Evolutionary conservation across 2,329 filamentous ascomycete species (phyloP).

Genomic region (Epichloe gansuensis): DNA sequence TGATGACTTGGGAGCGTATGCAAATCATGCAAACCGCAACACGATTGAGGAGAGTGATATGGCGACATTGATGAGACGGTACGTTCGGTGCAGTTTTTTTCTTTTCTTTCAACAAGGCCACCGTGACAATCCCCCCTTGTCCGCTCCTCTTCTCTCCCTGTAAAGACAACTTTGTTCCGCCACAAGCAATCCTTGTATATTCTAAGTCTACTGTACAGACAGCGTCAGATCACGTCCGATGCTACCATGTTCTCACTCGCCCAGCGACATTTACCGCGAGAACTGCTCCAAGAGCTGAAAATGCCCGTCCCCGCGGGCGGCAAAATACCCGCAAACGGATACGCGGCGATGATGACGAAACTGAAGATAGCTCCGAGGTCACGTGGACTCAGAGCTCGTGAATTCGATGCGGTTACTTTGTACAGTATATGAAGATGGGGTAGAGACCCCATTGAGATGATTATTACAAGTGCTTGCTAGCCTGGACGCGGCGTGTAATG

Average conservation of each 20-base stretch:
- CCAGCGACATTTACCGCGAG: constrained; percentile 67
- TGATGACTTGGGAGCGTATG: constrained; percentile 68
- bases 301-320: constrained; percentile 48
- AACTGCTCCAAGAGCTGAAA: constrained; percentile 70
- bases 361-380: constrained; percentile 16
- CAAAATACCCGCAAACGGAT: constrained; percentile 31
- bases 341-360: constrained; percentile 21
- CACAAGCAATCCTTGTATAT: neutral
- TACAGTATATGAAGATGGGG: neutral
- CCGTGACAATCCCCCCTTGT: neutral
- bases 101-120: neutral
- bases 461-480: constrained; percentile 60
- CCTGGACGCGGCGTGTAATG: constrained; percentile 58
- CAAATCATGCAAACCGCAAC: constrained; percentile 69
- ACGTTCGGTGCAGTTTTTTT: constrained; percentile 10
- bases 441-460: neutral
- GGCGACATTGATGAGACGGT: constrained; percentile 73
- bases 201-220: constrained; percentile 39
- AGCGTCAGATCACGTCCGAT: constrained; percentile 59
- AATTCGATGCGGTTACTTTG: neutral
- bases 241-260: constrained; percentile 79
- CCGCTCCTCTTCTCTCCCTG: constrained; percentile 7
- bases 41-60: constrained; percentile 81
- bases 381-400: constrained; percentile 14
- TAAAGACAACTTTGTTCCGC: too few relatives aligned